Percentiles rank a stretch among this genome's conserved stretches.
Evolutionary conservation across 345 rosid species (phyloP).

Genomic region (Microthlaspi erraticum): DNA sequence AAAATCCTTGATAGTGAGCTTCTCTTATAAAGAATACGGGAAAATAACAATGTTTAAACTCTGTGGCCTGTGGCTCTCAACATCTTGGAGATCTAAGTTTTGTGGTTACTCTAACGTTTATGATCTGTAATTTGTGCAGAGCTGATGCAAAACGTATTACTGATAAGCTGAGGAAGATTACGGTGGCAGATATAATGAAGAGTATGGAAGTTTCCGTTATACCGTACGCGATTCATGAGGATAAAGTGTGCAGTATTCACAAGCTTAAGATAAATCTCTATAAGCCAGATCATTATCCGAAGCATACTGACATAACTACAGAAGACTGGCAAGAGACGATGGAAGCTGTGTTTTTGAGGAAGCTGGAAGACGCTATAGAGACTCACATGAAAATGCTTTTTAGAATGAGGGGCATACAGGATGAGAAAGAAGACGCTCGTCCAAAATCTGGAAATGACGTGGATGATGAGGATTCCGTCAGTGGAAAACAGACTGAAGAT

Average conservation of each 20-base stretch:
- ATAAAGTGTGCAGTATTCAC: conserved; percentile 61
- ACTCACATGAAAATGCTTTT: conserved; percentile 67
- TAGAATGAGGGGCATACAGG: conserved; percentile 73
- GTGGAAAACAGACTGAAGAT: conserved; percentile 38
- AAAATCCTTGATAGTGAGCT: conserved; percentile 2
- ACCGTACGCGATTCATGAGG: conserved; percentile 54
- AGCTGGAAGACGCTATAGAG: conserved; percentile 89
- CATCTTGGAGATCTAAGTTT: not conserved
- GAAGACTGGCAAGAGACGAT: conserved; percentile 74
- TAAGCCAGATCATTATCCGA: conserved; percentile 63
- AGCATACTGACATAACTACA: conserved; percentile 50
- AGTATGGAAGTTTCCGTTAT: conserved; percentile 67
- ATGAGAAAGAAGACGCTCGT: conserved; percentile 47
- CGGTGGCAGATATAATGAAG: conserved; percentile 78
- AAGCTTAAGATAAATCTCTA: conserved; percentile 82
- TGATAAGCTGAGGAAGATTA: conserved; percentile 77
- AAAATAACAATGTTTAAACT: not conserved
- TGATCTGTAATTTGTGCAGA: conserved; percentile 51
- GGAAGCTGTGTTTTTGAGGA: conserved; percentile 61
- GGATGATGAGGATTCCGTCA: conserved; percentile 57
- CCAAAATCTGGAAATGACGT: conserved; percentile 51
- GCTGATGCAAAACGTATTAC: conserved; percentile 69
- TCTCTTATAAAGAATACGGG: not conserved
- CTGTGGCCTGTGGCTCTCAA: conserved; percentile 6
- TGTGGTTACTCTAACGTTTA: not conserved